A percentile compares a stretch with the other conserved stretches of the same genome.
Conservation (phyloP, 805 yeast species). For the Pichia kluyveri region DNA sequence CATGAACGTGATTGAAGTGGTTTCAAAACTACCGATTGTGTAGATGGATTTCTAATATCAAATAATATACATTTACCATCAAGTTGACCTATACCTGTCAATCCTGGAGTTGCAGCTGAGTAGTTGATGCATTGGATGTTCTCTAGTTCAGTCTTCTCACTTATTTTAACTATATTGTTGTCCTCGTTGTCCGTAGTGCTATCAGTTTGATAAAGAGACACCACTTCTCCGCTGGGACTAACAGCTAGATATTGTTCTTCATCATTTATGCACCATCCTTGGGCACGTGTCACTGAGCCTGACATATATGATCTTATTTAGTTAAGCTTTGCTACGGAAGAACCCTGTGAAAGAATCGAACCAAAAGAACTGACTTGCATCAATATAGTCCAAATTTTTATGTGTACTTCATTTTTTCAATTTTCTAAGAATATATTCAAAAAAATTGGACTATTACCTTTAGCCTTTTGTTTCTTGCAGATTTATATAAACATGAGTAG, state of each 20-base stretch:
- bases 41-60: slow-evolving; percentile 36
- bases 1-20: slow-evolving; percentile 69
- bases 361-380: no score
- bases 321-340: no score
- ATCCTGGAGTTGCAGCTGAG: slow-evolving; percentile 45
- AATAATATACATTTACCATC: slow-evolving; percentile 59
- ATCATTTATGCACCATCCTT: slow-evolving; percentile 50
- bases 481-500: no score
- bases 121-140: slow-evolving; percentile 60
- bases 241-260: slow-evolving; percentile 54
- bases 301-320: slow-evolving; percentile 36
- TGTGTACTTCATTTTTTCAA: no score
- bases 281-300: slow-evolving; percentile 51
- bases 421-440: no score
- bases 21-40: slow-evolving; percentile 33
- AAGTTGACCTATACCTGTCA: slow-evolving; percentile 65
- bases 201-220: slow-evolving; percentile 53
- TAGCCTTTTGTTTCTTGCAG: no score
- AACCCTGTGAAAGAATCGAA: no score
- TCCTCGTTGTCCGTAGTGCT: slow-evolving; percentile 31
- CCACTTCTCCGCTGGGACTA: slow-evolving; percentile 75
- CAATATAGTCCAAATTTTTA: no score
- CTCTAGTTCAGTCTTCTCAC: slow-evolving; percentile 54
- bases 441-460: no score
- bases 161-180: slow-evolving; percentile 42